Percentiles rank a stretch among this genome's conserved stretches.
Conservation (phyloP, 805 yeast genomes). For the Teunomyces stri region DNA sequence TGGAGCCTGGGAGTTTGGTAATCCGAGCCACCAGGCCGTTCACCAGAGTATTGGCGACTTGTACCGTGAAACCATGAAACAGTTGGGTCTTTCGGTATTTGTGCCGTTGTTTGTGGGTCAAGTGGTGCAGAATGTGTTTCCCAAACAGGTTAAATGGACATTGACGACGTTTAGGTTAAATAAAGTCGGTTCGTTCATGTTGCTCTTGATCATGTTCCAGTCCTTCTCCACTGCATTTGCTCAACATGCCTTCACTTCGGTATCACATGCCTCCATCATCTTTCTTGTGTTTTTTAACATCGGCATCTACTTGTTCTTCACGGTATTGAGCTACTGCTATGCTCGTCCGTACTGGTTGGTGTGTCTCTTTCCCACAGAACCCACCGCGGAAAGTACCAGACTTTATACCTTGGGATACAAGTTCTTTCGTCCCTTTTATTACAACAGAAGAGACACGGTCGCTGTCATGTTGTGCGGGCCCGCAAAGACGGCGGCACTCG, state of each 20-base stretch:
- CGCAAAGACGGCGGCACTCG: slow-evolving; percentile 90
- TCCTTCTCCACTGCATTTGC: slow-evolving; percentile 87
- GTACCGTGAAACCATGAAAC: slow-evolving; percentile 80
- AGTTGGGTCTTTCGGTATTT: slow-evolving; percentile 78
- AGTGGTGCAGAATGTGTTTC: slow-evolving; percentile 66
- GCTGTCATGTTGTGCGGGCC: slow-evolving; percentile 86
- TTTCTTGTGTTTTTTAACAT: slow-evolving; percentile 80
- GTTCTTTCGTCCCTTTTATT: slow-evolving; percentile 62
- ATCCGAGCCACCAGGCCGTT: slow-evolving; percentile 57
- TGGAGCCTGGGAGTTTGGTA: slow-evolving; percentile 70
- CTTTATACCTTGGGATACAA: slow-evolving; percentile 46
- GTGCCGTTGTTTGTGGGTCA: slow-evolving; percentile 90
- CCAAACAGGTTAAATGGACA: slow-evolving; percentile 61
- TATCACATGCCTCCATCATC: slow-evolving; percentile 65
- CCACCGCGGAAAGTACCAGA: slow-evolving; percentile 43
- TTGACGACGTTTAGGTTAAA: slow-evolving; percentile 55
- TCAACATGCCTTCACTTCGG: slow-evolving; percentile 72
- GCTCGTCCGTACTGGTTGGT: slow-evolving; percentile 60
- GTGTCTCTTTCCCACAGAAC: slow-evolving; percentile 43
- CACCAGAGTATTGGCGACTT: slow-evolving; percentile 52
- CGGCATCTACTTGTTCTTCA: slow-evolving; percentile 76
- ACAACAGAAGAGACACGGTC: slow-evolving; percentile 68
- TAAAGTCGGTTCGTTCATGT: slow-evolving; percentile 78
- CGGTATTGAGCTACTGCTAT: slow-evolving; percentile 54
- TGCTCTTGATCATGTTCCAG: slow-evolving; percentile 71